These are phyloP conservation scores for Tephrocybe rancida DNA, from an alignment of 768 basidiomycete genomes.

Conservation along the genomic window DNA sequence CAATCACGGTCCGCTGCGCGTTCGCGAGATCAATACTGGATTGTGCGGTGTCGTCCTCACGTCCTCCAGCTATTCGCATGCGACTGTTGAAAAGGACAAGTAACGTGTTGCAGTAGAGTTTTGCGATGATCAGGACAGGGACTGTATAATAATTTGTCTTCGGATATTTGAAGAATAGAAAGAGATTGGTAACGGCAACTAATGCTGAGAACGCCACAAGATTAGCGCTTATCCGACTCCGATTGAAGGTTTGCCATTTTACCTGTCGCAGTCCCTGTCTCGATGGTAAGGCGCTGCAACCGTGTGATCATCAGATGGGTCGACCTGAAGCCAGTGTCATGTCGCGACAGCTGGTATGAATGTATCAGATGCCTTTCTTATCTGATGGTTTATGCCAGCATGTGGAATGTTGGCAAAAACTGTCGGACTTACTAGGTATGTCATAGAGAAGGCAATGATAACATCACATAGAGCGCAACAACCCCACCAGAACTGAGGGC, in stretches of 20 bases:
- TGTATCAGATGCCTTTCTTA: background rate
- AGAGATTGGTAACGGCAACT: slow-evolving; percentile 26
- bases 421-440: slow-evolving; percentile 23
- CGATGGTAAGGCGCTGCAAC: slow-evolving; percentile 27
- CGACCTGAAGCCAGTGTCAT: slow-evolving; percentile 23
- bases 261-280: slow-evolving; percentile 30
- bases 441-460: slow-evolving; percentile 27
- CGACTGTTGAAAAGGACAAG: slow-evolving; percentile 31
- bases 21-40: slow-evolving; percentile 7
- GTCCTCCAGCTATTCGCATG: slow-evolving; percentile 23
- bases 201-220: slow-evolving; percentile 15
- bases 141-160: slow-evolving; percentile 26
- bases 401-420: background rate
- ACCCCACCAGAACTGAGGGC: slow-evolving; percentile 22
- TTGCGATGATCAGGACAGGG: slow-evolving; percentile 26
- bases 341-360: slow-evolving; percentile 18
- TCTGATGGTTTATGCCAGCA: background rate
- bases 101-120: slow-evolving; percentile 31
- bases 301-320: slow-evolving; percentile 24
- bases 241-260: background rate
- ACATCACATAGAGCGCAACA: slow-evolving; percentile 29
- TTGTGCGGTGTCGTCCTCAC: slow-evolving; percentile 14
- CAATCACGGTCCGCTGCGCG: background rate
- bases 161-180: slow-evolving; percentile 26
- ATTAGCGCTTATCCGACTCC: background rate